Evolutionary conservation across 2,329 filamentous ascomycete species (phyloP), one percentile per base, ranked within the genome.

Genomic region (Salinomyces thailandicus): DNA sequence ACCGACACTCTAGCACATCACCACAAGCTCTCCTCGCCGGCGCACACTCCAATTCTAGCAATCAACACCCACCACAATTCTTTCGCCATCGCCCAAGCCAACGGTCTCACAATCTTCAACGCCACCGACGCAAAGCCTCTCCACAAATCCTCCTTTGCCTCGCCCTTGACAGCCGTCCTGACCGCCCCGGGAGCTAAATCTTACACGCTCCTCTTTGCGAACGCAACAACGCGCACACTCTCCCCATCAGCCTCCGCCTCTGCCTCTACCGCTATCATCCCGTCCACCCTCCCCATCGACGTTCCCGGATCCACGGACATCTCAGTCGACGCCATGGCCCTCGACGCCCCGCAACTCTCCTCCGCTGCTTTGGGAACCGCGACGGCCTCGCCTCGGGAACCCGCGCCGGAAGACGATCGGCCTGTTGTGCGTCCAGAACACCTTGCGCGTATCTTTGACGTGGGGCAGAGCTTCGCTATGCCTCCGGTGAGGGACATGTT

Each of bases 401-500:
- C 22, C 31, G 47, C 62, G 3, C 58, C 64, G 4, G 72, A 72
- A 20, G 69, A 71, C 32, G 66, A 69, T 33, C 65, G 69, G 15
- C 71, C 72, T 5, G 74, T 85, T 13, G 72, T 86, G 13, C 67
- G 77, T 28, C 73, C 78, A 33, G 78, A 86, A 52, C 73, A 75
- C 45, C 62, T 87, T 36, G 70, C 79, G 5, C 70, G 76, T 34
- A 72, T 87, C 24, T 85, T 87, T 45, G 79, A 85, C 44, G 67
- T 71, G 11, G 75, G 75, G 2, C 76, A 79, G 2, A 72, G 77
- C 3, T 81, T 81, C 52, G 77, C 79, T 0, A 71, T 81, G 51
- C 77, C 79, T 15, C 75, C 80, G 8, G 73, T 87, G 15, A 76
- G 81, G 57, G 81, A 85, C 44, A 72, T 85, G 63, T 86, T 87